A percentile compares a stretch with the other conserved stretches of the same genome.
These are phyloP conservation scores for Mycothermus thermophilus DNA, from an alignment of 495 filamentous ascomycete genomes.

Conservation along the genomic window DNA sequence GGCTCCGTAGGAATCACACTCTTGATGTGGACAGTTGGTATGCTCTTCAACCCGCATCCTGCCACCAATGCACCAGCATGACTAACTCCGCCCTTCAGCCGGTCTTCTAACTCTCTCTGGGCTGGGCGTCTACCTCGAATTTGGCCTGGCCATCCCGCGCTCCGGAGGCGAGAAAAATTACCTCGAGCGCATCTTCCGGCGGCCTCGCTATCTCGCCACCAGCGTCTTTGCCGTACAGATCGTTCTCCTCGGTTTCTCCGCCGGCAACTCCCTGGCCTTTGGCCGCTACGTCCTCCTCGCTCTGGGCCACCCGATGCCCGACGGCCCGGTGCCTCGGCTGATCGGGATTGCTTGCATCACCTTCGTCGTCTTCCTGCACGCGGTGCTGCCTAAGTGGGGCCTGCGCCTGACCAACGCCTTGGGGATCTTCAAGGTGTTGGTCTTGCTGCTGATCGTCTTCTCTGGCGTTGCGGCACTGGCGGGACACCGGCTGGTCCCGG, in stretches of 20 bases:
- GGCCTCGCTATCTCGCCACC: conserved; percentile 46
- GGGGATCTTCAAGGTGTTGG: conserved; percentile 49
- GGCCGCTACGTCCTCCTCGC: conserved; percentile 54
- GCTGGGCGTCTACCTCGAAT: conserved; percentile 16
- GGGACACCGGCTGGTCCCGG: conserved; percentile 9
- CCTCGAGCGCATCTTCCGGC: conserved; percentile 49
- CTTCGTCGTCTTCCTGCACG: conserved; percentile 45
- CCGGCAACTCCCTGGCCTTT: conserved; percentile 52
- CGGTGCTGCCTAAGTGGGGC: conserved; percentile 45
- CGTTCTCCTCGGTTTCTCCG: conserved; percentile 37
- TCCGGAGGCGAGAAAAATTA: conserved; percentile 45
- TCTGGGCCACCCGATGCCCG: conserved; percentile 32
- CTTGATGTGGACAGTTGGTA: conserved; percentile 28
- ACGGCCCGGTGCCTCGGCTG: conserved; percentile 46
- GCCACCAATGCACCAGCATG: too few relatives aligned
- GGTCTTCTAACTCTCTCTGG: conserved; percentile 12
- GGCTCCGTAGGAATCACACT: conserved; percentile 29
- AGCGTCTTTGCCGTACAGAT: conserved; percentile 47
- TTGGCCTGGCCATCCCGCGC: conserved; percentile 40
- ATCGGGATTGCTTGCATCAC: conserved; percentile 41
- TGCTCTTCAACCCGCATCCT: not conserved
- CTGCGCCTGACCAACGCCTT: conserved; percentile 49
- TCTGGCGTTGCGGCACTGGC: conserved; percentile 34
- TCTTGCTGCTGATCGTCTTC: conserved; percentile 51
- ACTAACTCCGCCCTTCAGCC: conserved; percentile 1